These are phyloP conservation scores for Aspergillus fumigatiaffinis DNA, from an alignment of 2,329 filamentous ascomycete genomes.

Conservation along the genomic window DNA sequence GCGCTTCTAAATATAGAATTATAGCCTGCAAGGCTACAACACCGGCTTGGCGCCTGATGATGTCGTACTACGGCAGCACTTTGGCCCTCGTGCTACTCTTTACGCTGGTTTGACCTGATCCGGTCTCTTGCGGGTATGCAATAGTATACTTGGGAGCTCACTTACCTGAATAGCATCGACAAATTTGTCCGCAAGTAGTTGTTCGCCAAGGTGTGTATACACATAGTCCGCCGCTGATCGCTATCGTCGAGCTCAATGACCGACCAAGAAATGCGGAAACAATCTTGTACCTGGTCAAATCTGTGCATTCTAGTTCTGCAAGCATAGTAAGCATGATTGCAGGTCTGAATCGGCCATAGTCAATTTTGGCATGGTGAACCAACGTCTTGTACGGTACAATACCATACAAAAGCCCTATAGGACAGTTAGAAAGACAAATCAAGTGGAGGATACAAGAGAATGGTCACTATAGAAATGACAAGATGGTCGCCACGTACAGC, in stretches of 20 bases:
- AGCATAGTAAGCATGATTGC: neutral
- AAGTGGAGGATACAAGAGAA: neutral
- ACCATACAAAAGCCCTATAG: neutral
- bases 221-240: neutral
- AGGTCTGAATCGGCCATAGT: neutral
- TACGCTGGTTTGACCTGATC: neutral
- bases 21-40: neutral
- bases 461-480: neutral
- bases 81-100: neutral
- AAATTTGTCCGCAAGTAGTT: too few species aligned
- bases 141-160: neutral
- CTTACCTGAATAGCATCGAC: neutral
- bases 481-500: neutral
- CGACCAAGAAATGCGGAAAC: too few species aligned
- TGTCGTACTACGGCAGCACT: neutral
- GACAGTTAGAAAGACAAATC: neutral
- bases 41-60: neutral
- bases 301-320: neutral
- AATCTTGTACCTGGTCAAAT: neutral
- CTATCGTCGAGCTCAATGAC: neutral
- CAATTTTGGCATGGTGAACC: neutral
- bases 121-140: neutral
- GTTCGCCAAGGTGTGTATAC: neutral
- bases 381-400: neutral
- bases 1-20: neutral